Base-by-base conservation (phyloP, 1,284 basidiomycete species). In the Ganoderma boninense region DNA sequence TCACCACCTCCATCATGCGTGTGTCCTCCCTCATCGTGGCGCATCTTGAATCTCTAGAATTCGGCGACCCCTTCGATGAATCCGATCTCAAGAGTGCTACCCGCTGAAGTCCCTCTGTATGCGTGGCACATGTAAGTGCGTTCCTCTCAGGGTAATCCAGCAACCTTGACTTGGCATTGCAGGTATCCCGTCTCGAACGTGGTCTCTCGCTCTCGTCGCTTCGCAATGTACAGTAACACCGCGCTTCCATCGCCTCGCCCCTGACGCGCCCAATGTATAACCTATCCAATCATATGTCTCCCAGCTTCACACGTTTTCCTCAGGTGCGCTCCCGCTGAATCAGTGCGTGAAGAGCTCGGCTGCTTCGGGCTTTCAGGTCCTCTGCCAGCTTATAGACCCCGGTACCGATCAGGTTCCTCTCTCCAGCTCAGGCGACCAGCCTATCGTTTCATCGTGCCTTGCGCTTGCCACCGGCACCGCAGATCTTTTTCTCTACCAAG, bases 51-150 rank as follows among this genome's bases (percentile, higher is more conserved):
- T 35, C n/a, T 42, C 44, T 72, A 86, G 85, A 82, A 67, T 84
- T 87, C 61, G 85, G 85, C 43, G 86, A 86, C 71, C 85, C 85
- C n/a, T 84, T 87, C 69, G 77, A 86, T 64, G 84, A 87, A 40
- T 71, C 73, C 16, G 43, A 72, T 2, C 61, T 83, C 60, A 81
- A 81, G 76, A 77, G 68, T 32, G 67, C 73, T 4, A 73, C 66
- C 14, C 46, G 62, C 40, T 73, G 64, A 64, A 60, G 20, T 20
- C 52, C 68, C 26, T 46, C 26, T 40, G 38, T 14, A 4, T 23
- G 6, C 23, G 57, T 40, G 13, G 54, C 32, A 16, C 29, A 20
- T 14, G 54, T 35, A 14, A 20, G 54, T 57, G 29, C 14, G 29
- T 35, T 13, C 23, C 8, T 54, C 23, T 18, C 3, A 16, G 18